phyloP scores from a whole-genome alignment of 2,329 filamentous ascomycete genomes.

The Stemphylium beticola region DNA sequence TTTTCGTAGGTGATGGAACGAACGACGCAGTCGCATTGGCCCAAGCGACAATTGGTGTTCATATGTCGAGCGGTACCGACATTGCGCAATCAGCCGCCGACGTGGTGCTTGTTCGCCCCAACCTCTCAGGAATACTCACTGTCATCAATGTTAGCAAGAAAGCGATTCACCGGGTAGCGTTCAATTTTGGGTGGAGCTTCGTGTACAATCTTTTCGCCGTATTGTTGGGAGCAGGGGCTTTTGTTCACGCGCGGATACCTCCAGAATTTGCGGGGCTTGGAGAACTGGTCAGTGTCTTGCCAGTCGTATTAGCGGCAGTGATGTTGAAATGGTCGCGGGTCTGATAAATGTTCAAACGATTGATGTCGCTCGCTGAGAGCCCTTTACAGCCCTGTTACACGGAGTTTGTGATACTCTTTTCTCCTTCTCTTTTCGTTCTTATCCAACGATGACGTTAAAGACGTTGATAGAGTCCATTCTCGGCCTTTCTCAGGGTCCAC shows the following conservation, averaged over 20 bases:
- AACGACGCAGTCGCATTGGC: constrained; percentile 78
- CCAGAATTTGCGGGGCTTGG: constrained; percentile 72
- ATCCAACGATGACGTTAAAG: no score
- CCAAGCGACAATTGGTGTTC: constrained; percentile 72
- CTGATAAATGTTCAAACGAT: no score
- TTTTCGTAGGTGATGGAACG: constrained; percentile 81
- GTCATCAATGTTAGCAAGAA: constrained; percentile 61
- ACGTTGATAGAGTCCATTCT: no score
- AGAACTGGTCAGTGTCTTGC: constrained; percentile 75
- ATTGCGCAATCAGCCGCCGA: constrained; percentile 72
- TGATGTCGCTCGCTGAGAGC: no score
- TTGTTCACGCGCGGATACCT: constrained; percentile 64
- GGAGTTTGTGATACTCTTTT: no score
- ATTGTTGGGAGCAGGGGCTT: constrained; percentile 65
- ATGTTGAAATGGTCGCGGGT: constrained; percentile 49
- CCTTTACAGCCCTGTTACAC: no score
- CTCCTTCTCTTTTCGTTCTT: no score
- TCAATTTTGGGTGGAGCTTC: constrained; percentile 75
- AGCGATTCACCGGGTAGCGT: constrained; percentile 53
- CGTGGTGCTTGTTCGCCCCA: constrained; percentile 67
- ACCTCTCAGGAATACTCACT: constrained; percentile 61
- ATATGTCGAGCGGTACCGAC: constrained; percentile 66
- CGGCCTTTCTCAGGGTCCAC: no score
- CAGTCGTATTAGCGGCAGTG: constrained; percentile 66
- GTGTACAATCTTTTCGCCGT: constrained; percentile 75